Conservation (phyloP, 2,329 filamentous ascomycete genomes). For the Juglanconis oblonga region DNA sequence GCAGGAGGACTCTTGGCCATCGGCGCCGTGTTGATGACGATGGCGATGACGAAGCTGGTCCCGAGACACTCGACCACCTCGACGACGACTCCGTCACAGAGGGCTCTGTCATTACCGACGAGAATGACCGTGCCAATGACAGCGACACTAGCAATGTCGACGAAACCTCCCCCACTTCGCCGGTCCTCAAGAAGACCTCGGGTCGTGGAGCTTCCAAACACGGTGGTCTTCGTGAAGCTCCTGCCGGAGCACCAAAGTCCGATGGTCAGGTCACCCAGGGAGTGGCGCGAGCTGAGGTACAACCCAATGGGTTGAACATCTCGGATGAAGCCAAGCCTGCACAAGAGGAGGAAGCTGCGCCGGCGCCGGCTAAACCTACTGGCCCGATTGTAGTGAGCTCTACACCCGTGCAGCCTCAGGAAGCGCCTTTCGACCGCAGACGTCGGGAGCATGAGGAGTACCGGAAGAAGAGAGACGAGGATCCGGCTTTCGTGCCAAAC, state of each 20-base stretch:
- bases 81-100: constrained; percentile 67
- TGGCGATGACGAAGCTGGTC: constrained; percentile 63
- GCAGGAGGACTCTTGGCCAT: constrained; percentile 64
- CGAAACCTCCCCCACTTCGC: constrained; percentile 50
- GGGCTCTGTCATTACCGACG: constrained; percentile 60
- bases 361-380: constrained; percentile 38
- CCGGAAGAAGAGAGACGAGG: constrained; percentile 79
- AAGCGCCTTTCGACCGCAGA: constrained; percentile 65
- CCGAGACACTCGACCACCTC: constrained; percentile 49
- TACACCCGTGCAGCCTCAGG: constrained; percentile 46
- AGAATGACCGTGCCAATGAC: constrained; percentile 56
- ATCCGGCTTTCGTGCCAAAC: constrained; percentile 92
- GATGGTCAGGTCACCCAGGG: constrained; percentile 23
- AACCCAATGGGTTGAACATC: constrained; percentile 54
- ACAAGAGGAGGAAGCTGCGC: constrained; percentile 42
- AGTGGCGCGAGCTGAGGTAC: constrained; percentile 52
- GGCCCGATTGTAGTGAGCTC: constrained; percentile 56
- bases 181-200: constrained; percentile 37
- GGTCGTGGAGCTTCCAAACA: constrained; percentile 39
- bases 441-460: constrained; percentile 89
- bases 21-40: constrained; percentile 69
- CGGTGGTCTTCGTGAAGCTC: constrained; percentile 21
- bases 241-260: constrained; percentile 17
- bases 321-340: constrained; percentile 38
- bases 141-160: constrained; percentile 65